These are phyloP conservation scores for Colletotrichum sp. DNA, from an alignment of 2,329 filamentous ascomycete genomes.

Conservation along the genomic window DNA sequence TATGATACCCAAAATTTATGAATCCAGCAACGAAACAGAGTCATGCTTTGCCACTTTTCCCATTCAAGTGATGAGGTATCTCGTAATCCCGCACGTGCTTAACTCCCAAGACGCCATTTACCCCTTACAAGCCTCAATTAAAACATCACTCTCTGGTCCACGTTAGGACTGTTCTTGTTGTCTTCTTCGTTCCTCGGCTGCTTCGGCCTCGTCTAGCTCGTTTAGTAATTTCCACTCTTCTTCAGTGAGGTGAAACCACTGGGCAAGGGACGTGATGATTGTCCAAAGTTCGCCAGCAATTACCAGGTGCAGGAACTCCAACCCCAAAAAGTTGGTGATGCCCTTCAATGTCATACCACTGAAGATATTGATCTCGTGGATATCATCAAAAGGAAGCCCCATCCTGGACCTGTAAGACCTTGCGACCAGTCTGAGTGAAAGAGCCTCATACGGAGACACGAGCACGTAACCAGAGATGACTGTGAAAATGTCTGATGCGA, in stretches of 20 bases:
- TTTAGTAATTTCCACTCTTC: constrained; percentile 43
- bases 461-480: constrained; percentile 46
- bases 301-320: constrained; percentile 50
- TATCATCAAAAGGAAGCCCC: constrained; percentile 41
- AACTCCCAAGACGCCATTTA: neutral
- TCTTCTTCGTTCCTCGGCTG: constrained; percentile 6
- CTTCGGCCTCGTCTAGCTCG: constrained; percentile 32
- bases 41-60: neutral
- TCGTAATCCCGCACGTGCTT: neutral
- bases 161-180: neutral
- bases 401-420: constrained; percentile 42
- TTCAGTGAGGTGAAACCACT: constrained; percentile 45
- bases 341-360: constrained; percentile 43
- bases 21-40: neutral
- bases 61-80: neutral
- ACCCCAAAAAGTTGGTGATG: constrained; percentile 48
- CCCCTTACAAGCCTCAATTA: neutral
- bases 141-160: neutral
- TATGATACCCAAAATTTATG: constrained; percentile 7
- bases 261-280: constrained; percentile 39
- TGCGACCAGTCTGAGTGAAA: constrained; percentile 50
- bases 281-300: constrained; percentile 53
- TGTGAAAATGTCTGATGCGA: constrained; percentile 54
- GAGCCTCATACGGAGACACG: constrained; percentile 52
- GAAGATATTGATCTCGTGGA: constrained; percentile 42